These are phyloP conservation scores for Panaeolus papilionaceus DNA, from an alignment of 768 basidiomycete genomes.

Conservation along the genomic window DNA sequence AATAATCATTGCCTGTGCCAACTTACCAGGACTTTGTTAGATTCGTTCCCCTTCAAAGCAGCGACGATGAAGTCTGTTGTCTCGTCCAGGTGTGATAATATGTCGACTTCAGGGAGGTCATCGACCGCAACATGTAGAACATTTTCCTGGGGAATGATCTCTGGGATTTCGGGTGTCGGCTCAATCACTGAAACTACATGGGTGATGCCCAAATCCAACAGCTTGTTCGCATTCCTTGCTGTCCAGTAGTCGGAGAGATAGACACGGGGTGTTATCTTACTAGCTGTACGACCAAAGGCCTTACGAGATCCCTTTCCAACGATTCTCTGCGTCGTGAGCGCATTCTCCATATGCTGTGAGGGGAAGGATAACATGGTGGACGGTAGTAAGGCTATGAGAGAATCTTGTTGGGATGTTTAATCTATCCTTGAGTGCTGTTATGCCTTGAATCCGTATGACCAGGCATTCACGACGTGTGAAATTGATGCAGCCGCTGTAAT, in stretches of 20 bases:
- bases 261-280: constrained; percentile 51
- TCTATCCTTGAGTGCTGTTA: not conserved
- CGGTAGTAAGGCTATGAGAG: constrained; percentile 6
- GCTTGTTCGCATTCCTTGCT: constrained; percentile 53
- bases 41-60: constrained; percentile 39
- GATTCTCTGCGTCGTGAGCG: constrained; percentile 24
- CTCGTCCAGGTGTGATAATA: constrained; percentile 39
- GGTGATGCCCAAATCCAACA: constrained; percentile 68
- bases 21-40: constrained; percentile 47
- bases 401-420: not conserved
- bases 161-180: constrained; percentile 49
- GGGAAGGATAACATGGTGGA: constrained; percentile 41
- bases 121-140: constrained; percentile 55
- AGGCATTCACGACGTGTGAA: constrained; percentile 4
- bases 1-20: not conserved
- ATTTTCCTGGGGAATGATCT: constrained; percentile 44
- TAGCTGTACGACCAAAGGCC: constrained; percentile 36
- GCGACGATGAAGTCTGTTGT: constrained; percentile 44
- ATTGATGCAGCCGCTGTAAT: constrained; percentile 4
- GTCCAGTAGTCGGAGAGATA: constrained; percentile 70
- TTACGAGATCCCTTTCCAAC: constrained; percentile 12
- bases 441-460: constrained; percentile 16
- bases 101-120: constrained; percentile 37
- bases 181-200: constrained; percentile 77
- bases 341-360: constrained; percentile 36